phyloP scores from a whole-genome alignment of 2,329 filamentous ascomycete genomes.

The Davidsoniella australis region DNA sequence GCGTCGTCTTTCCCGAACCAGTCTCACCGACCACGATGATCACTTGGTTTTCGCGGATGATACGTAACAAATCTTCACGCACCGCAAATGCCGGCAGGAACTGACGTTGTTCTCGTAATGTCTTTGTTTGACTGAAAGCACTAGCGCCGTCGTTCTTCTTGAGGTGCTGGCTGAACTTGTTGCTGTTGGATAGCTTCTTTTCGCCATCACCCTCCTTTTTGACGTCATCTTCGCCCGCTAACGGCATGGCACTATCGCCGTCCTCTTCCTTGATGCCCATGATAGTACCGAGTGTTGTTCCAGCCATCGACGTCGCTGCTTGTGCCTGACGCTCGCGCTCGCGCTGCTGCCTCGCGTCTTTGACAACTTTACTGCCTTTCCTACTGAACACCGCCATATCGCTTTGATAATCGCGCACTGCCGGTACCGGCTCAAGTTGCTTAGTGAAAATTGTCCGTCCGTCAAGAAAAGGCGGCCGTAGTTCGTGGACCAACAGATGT shows the following conservation, averaged over 20 bases:
- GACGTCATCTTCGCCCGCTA: constrained; percentile 51
- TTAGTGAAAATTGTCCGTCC: constrained; percentile 94
- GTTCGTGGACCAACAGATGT: constrained; percentile 81
- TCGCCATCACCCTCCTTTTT: constrained; percentile 27
- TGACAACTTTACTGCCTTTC: constrained; percentile 85
- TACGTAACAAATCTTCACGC: constrained; percentile 74
- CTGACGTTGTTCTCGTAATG: constrained; percentile 76
- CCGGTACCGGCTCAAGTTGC: constrained; percentile 85
- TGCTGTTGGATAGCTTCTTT: constrained; percentile 18
- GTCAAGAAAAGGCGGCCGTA: constrained; percentile 87
- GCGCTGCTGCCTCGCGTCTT: constrained; percentile 76
- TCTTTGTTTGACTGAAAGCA: constrained; percentile 84
- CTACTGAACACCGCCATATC: constrained; percentile 98
- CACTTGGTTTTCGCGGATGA: constrained; percentile 93
- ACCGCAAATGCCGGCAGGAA: constrained; percentile 93
- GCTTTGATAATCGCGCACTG: constrained; percentile 82
- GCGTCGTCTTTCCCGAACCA: constrained; percentile 92
- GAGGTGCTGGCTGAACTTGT: constrained; percentile 80
- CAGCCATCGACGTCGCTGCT: constrained; percentile 81
- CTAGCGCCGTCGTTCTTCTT: constrained; percentile 77
- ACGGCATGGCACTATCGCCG: constrained; percentile 72
- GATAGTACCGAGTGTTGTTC: constrained; percentile 81
- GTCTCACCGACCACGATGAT: constrained; percentile 95
- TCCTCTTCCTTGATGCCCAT: constrained; percentile 90
- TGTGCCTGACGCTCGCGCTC: constrained; percentile 90